Base-by-base conservation (phyloP, 1,139 yeast species). In the Nakaseomyces sp. region DNA sequence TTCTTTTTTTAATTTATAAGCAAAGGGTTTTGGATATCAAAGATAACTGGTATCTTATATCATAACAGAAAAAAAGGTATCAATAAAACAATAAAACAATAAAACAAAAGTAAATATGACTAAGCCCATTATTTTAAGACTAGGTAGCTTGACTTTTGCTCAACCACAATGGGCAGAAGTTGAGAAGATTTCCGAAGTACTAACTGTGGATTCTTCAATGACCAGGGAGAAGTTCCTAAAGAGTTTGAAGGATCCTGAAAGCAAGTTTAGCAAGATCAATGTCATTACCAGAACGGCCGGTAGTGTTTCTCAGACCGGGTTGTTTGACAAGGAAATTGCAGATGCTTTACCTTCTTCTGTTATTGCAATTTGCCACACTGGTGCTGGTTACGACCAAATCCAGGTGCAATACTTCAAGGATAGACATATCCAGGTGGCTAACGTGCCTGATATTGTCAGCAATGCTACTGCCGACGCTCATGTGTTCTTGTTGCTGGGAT, bases 381-480 rank as follows among this genome's bases (percentile, higher is more conserved):
- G 97, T 45, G 98, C 98, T 1, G 97, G 98, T 5, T 91, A 91
- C 63, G 97, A 91, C 60, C 89, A 81, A 62, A 70, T 82, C 38
- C 87, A 81, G 54, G 76, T 78, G 2, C 47, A 52, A n/a, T 58
- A 58, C 12, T 58, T 68, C 41, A 52, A 51, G 5, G 56, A 54
- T 15, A 60, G 58, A 33, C 68, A 68, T 7, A 79, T 85, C 45
- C 87, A 81, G 63, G 68, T 84, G 9, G 76, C 89, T 8, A 81
- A 85, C 59, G 82, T 81, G 6, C 89, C 93, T 4, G 71, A 69
- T 4, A 69, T 83, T 4, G 93, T 84, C 15, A 88, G 83, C 53
- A 76, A 74, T 7, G 84, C 94, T 12, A 87, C 95, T 12, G 95
- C 95, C 1, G 88, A 81, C 53, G 77, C 88, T 3, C 89, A 86